Evolutionary conservation across 345 rosid species (phyloP).

Genomic region (Camelina neglecta): DNA sequence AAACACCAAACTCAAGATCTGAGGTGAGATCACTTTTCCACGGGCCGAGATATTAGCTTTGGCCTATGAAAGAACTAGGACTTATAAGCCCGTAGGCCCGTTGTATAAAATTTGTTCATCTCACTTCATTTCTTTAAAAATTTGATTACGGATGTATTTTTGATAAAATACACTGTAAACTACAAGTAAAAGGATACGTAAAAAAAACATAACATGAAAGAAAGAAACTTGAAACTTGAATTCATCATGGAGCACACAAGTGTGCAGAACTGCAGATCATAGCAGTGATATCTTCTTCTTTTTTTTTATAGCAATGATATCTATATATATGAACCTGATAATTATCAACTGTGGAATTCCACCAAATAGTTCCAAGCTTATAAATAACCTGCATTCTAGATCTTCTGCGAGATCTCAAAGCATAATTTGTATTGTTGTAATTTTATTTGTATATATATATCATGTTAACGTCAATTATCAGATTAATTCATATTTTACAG

Average conservation of each 20-base stretch:
- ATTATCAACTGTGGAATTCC: background rate
- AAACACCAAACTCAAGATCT: background rate
- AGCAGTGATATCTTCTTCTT: background rate
- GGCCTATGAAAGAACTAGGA: background rate
- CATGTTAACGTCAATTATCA: too few species aligned
- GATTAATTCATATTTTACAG: too few species aligned
- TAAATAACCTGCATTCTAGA: background rate
- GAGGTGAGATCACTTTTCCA: background rate
- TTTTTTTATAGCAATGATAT: too few species aligned
- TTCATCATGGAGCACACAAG: conserved; percentile 1
- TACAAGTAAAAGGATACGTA: background rate
- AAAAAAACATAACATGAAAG: background rate
- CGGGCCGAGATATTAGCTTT: background rate
- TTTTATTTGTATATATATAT: too few species aligned
- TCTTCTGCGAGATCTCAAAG: background rate
- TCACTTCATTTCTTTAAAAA: too few species aligned
- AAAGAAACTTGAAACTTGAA: conserved; percentile 9
- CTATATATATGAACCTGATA: conserved; percentile 1
- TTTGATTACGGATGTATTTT: too few species aligned
- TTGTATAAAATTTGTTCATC: background rate
- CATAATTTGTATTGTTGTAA: too few species aligned
- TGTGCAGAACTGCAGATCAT: conserved; percentile 6
- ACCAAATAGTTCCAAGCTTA: conserved; percentile 9
- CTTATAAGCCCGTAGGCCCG: background rate
- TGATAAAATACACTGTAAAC: too few species aligned